Conservation (phyloP, 768 basidiomycete genomes). For the Russula virescens region DNA sequence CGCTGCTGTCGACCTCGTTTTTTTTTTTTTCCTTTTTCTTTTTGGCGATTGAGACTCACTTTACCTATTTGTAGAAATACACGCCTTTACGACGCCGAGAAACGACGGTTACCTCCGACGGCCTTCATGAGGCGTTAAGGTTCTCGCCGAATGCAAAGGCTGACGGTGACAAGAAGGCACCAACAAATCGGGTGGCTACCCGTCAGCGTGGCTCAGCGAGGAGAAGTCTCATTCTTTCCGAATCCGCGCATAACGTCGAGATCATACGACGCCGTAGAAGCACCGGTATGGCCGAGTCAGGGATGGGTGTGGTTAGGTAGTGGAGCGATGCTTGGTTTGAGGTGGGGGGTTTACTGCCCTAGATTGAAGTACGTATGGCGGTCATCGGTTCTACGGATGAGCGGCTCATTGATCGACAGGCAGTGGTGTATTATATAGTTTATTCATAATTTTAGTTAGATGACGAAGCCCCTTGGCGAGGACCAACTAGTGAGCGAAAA, state of each 20-base stretch:
- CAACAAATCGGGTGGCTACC: slow-evolving; percentile 2
- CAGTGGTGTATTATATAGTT: slow-evolving; percentile 1
- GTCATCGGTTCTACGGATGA: neutral
- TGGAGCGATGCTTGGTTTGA: slow-evolving; percentile 3
- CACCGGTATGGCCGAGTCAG: slow-evolving; percentile 18
- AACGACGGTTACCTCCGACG: slow-evolving; percentile 43
- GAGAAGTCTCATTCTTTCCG: slow-evolving; percentile 22
- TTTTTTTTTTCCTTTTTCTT: slow-evolving; percentile 4
- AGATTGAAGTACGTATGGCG: neutral
- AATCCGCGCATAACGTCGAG: slow-evolving; percentile 28
- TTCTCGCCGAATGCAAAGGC: slow-evolving; percentile 23
- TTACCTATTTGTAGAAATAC: slow-evolving; percentile 29
- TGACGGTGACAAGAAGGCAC: slow-evolving; percentile 12
- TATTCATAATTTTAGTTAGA: slow-evolving; percentile 1
- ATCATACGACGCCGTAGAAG: slow-evolving; percentile 21
- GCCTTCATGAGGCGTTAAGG: slow-evolving; percentile 34
- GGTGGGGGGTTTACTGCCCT: neutral
- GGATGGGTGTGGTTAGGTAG: slow-evolving; percentile 15
- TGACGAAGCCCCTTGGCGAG: neutral
- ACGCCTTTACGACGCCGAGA: slow-evolving; percentile 39
- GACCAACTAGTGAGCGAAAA: neutral
- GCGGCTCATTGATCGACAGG: neutral
- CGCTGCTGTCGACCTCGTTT: neutral
- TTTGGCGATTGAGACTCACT: slow-evolving; percentile 6
- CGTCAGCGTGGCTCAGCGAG: slow-evolving; percentile 17